Percentiles rank a stretch among this genome's conserved stretches.
These are phyloP conservation scores for Chalciporus piperatus DNA, from an alignment of 768 basidiomycete species.

Conservation along the genomic window DNA sequence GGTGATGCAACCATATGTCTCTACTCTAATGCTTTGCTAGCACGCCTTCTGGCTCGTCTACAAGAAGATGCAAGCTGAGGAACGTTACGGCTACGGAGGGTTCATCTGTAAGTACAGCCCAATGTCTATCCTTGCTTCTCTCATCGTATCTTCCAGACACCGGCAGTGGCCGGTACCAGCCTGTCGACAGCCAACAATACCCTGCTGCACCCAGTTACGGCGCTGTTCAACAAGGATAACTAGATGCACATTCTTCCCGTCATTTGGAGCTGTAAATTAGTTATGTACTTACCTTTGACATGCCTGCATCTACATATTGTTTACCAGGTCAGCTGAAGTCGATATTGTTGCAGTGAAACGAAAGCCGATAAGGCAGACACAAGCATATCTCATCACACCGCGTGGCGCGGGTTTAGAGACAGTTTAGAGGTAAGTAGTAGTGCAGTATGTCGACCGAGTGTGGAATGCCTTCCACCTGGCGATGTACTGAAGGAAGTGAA, in stretches of 20 bases:
- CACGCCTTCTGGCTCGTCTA: conserved; percentile 92
- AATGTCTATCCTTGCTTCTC: background rate
- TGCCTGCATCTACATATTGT: background rate
- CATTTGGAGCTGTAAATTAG: background rate
- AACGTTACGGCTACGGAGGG: conserved; percentile 72
- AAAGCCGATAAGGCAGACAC: no score
- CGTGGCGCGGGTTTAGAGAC: no score
- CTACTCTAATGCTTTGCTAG: conserved; percentile 24
- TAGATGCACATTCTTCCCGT: background rate
- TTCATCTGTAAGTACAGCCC: conserved; percentile 62
- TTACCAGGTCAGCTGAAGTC: conserved; percentile 6
- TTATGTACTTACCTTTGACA: background rate
- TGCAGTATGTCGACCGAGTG: no score
- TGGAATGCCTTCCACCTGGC: no score
- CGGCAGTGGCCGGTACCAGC: conserved; percentile 38
- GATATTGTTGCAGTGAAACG: no score
- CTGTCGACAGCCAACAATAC: conserved; percentile 22
- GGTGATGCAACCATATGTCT: background rate
- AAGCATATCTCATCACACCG: no score
- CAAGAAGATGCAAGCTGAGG: conserved; percentile 85
- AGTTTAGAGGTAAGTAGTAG: no score
- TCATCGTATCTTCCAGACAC: conserved; percentile 25
- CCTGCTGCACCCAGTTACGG: conserved; percentile 35
- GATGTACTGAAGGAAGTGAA: no score
- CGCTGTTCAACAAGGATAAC: conserved; percentile 22